Evolutionary conservation across 2,329 filamentous ascomycete species (phyloP), one percentile per base, ranked within the genome.

Genomic region (Trichoderma hamatum): DNA sequence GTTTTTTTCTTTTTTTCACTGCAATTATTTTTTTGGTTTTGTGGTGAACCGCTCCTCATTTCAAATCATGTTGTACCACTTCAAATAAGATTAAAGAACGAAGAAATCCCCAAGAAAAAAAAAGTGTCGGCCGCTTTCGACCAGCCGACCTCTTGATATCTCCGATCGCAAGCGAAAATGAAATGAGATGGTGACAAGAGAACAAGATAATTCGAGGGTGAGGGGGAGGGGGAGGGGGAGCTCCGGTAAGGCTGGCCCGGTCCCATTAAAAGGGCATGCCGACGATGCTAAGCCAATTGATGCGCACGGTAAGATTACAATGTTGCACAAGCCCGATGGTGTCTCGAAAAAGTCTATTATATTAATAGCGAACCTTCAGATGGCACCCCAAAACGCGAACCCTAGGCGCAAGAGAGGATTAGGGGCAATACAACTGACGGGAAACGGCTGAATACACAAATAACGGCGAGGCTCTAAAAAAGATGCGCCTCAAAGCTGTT

Each of bases 161-260:
- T 34, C 49, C 46, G 60, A 51, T 30, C 16, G 10, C 49, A 56
- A 65, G 51, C 62, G 62, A 65, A 46, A 65, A 46, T 13, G 62
- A 65, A 56, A 56, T 65, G 62, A 65, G 51, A 65, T 54, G 62
- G 51, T 65, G 52, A 26, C 62, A 5, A 16, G 24, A 46, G 26
- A 32, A 16, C 7, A 32, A 65, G 14, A 46, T 64, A 49, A 55
- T 65, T 32, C 51, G 51, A 56, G 39, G 36, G 58, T 46, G 51
- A 56, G 39, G 36, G 58, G 34, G 19, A 30, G 32, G 36, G 59
- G 59, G 16, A 26, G 26, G 60, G 46, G 60, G 46, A 63, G 60
- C 60, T 52, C 26, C 46, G 60, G 36, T 52, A 65, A 65, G 62
- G 62, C 62, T 65, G 62, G 52, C 62, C 56, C 34, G 52, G 34